Base-by-base conservation (phyloP, 768 basidiomycete species). In the Russula earlei region DNA sequence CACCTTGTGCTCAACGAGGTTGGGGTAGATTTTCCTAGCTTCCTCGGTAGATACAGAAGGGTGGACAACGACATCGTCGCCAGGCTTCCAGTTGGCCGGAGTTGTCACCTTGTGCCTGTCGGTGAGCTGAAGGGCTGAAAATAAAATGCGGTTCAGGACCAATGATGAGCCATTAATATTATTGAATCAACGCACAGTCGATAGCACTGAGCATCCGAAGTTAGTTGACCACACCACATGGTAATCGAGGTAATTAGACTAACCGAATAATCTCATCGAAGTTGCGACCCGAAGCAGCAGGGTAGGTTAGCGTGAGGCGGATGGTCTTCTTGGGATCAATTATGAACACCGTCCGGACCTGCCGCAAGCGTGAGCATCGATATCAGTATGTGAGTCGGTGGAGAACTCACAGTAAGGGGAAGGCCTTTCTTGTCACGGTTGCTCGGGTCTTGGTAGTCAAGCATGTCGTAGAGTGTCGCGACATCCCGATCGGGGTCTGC, bases 281-380 rank as follows among this genome's bases (percentile, higher is more conserved):
- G 79, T 93, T 94, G 66, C 92, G 87, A 42, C 95, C 96, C 64
- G 94, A 93, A 12, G 91, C 85, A 47, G 95, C 94, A 56, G 96
- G 96, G 76, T 98, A 98, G 25, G 91, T 74, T 62, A 99, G 65
- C 15, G 83, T 89, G 65, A 96, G 74, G 59, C 95, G 88, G 68
- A 99, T 96, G 65, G 82, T 78, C 75, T 96, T 92, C 74, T 91
- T 91, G 43, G 96, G 94, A 74, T 99, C 96, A 66, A 99, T 91
- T 62, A 99, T 75, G 72, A 95, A 99, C 58, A 99, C 96, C 8
- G 92, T 96, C 58, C 96, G 87, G 72, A 99, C 83, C 86, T 90
- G 54, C 17, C 43, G 24, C 33, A 29, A 37, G 52, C 20, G 31
- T 56, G 34, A 52, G 19, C 19, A 22, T 24, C 17, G 24, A 29